Base-by-base conservation (phyloP, 208 protist genomes). In the Wallacemonas rigidus region DNA sequence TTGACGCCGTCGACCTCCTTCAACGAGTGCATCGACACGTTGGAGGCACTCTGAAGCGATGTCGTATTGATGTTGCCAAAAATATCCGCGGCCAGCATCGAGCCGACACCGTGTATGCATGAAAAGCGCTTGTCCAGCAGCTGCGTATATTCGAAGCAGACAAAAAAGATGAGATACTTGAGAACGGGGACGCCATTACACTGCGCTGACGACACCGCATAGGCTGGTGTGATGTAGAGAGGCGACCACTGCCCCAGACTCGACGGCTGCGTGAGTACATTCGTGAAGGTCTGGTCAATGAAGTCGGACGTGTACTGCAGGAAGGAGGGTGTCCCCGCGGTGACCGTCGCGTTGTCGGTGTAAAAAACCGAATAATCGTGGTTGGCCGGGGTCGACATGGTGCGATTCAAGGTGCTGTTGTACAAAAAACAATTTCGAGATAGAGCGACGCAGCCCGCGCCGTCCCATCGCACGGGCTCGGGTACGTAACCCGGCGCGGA, bases 161-260 rank as follows among this genome's bases (percentile, higher is more conserved):
- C 60, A 48, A 65, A 80, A 55, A 75, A 85, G 12, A 50, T 70
- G 50, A 85, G 67, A 44, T 67, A 69, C 57, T 40, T 67, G 41
- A 39, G 69, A 15, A 57, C 39, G 39, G n/a, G 35, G 50, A 26
- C 55, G 1, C 8, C 61, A 12, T 55, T 61, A 69, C 65, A 64
- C 12, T 12, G 36, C 17, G 2, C 40, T n/a, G 2, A 55, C 26
- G 41, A 26, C 50, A 60, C 40, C 11, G 64, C 51, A 40, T 69
- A 58, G 11, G 64, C 5, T 3, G 51, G 51, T 4, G 26, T 45
- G 38, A 69, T 69, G 51, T 69, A 69, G 4, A 69, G 14, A 0
- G 64, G 64, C 9, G 64, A 69, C 64, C 64, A 69, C 47, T 56
- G 4, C 15, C 64, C 64, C 50, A 17, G 7, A 15, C 48, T 69